Evolutionary conservation across 208 protist genomes (phyloP).

Genomic region (Kentomonas sorsogonicus): DNA sequence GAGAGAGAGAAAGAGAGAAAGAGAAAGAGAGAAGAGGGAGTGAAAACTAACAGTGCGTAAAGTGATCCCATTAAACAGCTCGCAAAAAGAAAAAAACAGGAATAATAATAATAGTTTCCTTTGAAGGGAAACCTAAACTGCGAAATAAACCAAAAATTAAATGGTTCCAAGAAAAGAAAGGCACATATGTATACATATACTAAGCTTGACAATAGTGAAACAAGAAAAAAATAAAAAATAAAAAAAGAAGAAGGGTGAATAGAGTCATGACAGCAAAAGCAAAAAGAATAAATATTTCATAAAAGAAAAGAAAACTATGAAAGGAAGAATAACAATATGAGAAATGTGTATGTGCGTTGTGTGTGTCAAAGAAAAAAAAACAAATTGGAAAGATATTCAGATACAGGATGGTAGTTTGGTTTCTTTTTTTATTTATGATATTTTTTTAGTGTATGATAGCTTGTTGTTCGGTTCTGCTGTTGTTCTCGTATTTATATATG

Average conservation of each 20-base stretch:
- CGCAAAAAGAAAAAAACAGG: constrained; percentile 5
- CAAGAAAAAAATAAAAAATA: neutral
- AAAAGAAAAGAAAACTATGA: neutral
- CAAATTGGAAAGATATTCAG: neutral
- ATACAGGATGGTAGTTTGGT: neutral
- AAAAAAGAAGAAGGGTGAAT: neutral
- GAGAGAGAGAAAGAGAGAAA: constrained; percentile 7
- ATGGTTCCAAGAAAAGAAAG: constrained; percentile 9
- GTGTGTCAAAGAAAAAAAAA: no score
- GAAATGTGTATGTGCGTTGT: no score
- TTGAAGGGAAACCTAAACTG: neutral
- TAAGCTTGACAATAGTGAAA: neutral
- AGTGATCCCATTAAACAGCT: neutral
- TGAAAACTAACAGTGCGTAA: no score
- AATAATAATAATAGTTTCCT: neutral
- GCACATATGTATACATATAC: constrained; percentile 7
- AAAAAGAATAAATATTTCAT: neutral
- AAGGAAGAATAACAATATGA: constrained; percentile 4
- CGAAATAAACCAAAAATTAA: neutral
- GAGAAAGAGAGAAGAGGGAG: neutral
- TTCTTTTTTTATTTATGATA: no score
- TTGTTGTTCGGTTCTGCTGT: no score
- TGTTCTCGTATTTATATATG: no score
- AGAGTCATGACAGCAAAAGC: neutral
- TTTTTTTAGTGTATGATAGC: no score